These are phyloP conservation scores for Vitis hybrid DNA, from an alignment of 177 flowering plant species.

Conservation along the genomic window DNA sequence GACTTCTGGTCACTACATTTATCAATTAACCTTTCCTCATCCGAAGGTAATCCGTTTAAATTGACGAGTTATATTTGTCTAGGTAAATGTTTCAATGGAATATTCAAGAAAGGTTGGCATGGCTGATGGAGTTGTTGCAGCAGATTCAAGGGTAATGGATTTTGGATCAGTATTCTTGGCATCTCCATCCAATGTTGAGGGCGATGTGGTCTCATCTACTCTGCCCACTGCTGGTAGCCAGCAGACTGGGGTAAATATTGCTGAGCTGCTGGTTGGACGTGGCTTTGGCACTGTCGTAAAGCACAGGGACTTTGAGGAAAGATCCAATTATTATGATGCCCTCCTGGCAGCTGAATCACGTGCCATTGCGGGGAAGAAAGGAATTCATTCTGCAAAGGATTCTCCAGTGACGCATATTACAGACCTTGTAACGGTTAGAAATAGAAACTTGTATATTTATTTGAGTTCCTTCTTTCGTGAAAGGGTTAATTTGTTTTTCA, in stretches of 20 bases:
- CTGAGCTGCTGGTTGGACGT: conserved; percentile 76
- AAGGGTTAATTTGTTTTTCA: background rate
- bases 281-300: conserved; percentile 83
- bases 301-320: conserved; percentile 95
- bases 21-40: background rate
- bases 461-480: background rate
- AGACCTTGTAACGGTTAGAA: conserved; percentile 70
- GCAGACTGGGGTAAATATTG: conserved; percentile 65
- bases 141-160: conserved; percentile 89
- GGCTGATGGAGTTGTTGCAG: conserved; percentile 49
- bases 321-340: conserved; percentile 89
- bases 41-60: background rate
- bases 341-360: conserved; percentile 90
- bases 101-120: conserved; percentile 80
- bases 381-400: conserved; percentile 79
- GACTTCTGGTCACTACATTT: background rate
- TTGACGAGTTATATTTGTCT: conserved; percentile 8
- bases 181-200: conserved; percentile 58
- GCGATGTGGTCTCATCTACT: conserved; percentile 46
- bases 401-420: conserved; percentile 84
- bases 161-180: conserved; percentile 88
- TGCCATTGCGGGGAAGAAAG: conserved; percentile 78
- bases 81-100: conserved; percentile 97
- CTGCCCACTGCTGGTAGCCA: conserved; percentile 46
- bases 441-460: background rate